These are phyloP conservation scores for Lanmaoa rubissima DNA, from an alignment of 768 basidiomycete species.

Conservation along the genomic window DNA sequence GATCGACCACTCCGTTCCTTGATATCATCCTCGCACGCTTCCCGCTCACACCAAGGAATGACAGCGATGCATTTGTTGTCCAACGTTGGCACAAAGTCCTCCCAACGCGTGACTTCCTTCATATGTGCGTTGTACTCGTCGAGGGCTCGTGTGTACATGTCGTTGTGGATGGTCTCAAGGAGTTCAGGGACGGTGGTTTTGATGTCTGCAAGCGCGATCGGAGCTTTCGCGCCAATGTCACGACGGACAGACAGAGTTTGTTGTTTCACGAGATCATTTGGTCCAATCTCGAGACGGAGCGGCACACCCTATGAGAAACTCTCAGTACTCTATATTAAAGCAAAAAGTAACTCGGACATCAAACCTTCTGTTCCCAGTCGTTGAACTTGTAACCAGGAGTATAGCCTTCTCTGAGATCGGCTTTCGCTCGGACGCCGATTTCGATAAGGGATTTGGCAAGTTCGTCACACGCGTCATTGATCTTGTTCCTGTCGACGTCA, in stretches of 20 bases:
- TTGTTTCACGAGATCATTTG: slow-evolving; percentile 80
- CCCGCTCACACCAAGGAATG: slow-evolving; percentile 95
- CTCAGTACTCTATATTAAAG: neutral
- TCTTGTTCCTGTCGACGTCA: slow-evolving; percentile 61
- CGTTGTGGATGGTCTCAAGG: slow-evolving; percentile 82
- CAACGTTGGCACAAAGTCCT: slow-evolving; percentile 87
- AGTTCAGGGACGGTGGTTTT: slow-evolving; percentile 53
- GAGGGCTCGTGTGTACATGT: slow-evolving; percentile 83
- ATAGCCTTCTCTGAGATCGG: slow-evolving; percentile 92
- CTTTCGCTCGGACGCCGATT: slow-evolving; percentile 77
- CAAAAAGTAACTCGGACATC: slow-evolving; percentile 5
- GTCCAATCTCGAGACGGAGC: slow-evolving; percentile 94
- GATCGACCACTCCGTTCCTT: slow-evolving; percentile 88
- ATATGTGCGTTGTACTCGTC: slow-evolving; percentile 68
- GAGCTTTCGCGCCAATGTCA: slow-evolving; percentile 60
- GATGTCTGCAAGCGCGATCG: slow-evolving; percentile 51
- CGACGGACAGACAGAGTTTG: slow-evolving; percentile 86
- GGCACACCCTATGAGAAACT: slow-evolving; percentile 77
- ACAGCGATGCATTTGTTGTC: slow-evolving; percentile 86
- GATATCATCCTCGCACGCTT: slow-evolving; percentile 95
- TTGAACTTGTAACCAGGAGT: slow-evolving; percentile 99
- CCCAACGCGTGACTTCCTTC: slow-evolving; percentile 80
- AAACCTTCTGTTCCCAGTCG: slow-evolving; percentile 97
- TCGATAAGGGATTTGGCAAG: slow-evolving; percentile 72
- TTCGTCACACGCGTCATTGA: slow-evolving; percentile 76